phyloP scores from a whole-genome alignment of 177 flowering plant species.

The Vitis hybrid region DNA sequence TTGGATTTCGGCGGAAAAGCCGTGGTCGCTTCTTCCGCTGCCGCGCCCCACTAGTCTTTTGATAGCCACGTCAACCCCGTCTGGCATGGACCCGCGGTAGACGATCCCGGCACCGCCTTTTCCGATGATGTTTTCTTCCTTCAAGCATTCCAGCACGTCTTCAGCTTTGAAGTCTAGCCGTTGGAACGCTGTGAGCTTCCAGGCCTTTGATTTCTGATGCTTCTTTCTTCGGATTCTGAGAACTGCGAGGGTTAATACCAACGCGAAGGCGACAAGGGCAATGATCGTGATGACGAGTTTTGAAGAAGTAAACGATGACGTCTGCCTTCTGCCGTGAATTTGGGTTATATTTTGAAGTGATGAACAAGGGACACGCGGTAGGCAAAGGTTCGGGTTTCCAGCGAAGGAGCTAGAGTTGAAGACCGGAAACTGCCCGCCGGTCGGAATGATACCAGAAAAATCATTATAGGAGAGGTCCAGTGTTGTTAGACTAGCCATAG shows the following conservation, averaged over 20 bases:
- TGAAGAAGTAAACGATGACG: slow-evolving; percentile 11
- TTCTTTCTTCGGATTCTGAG: slow-evolving; percentile 27
- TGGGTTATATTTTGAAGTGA: not conserved
- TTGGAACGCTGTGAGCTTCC: slow-evolving; percentile 88
- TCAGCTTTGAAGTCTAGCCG: slow-evolving; percentile 71
- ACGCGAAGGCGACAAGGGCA: slow-evolving; percentile 12
- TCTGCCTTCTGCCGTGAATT: not conserved
- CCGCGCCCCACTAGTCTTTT: slow-evolving; percentile 57
- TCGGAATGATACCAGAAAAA: slow-evolving; percentile 62
- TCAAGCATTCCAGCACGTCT: slow-evolving; percentile 75
- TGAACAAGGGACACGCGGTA: slow-evolving; percentile 25
- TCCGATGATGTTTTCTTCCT: slow-evolving; percentile 89
- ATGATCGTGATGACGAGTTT: slow-evolving; percentile 30
- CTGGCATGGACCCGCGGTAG: slow-evolving; percentile 81
- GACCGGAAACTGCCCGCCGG: slow-evolving; percentile 58
- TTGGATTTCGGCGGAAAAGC: slow-evolving; percentile 87
- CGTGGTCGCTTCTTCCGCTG: slow-evolving; percentile 58
- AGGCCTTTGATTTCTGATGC: slow-evolving; percentile 37
- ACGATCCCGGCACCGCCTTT: slow-evolving; percentile 95
- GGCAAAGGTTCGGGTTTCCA: slow-evolving; percentile 79
- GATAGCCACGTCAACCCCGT: slow-evolving; percentile 73
- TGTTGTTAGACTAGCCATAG: slow-evolving; percentile 58
- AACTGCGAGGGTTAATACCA: slow-evolving; percentile 13
- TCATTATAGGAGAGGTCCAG: slow-evolving; percentile 75
- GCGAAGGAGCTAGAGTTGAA: slow-evolving; percentile 55